Conservation (phyloP, 2,329 filamentous ascomycete genomes). For the Cordyceps tenuipes region DNA sequence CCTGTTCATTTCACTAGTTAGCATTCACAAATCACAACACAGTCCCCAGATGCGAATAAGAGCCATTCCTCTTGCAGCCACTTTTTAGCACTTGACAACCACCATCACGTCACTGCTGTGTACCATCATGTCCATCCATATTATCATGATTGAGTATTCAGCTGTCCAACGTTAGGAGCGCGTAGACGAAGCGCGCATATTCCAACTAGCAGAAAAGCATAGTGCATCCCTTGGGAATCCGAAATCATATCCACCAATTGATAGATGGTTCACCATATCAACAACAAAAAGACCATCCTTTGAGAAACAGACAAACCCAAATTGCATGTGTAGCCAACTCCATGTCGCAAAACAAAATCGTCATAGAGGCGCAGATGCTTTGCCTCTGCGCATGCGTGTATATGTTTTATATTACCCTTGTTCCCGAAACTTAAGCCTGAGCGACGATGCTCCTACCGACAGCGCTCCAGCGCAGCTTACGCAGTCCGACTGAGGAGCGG, state of each 20-base stretch:
- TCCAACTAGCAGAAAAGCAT: neutral
- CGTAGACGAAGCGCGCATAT: neutral
- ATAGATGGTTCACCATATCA: neutral
- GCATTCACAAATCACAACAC: too few relatives aligned
- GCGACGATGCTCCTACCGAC: constrained; percentile 44
- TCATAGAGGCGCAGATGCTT: constrained; percentile 1
- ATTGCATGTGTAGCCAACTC: neutral
- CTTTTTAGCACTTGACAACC: too few relatives aligned
- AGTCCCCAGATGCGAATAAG: too few relatives aligned
- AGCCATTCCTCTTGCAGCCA: neutral
- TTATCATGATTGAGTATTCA: neutral
- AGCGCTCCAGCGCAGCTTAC: constrained; percentile 46
- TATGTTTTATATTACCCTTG: neutral
- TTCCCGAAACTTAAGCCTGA: constrained; percentile 3
- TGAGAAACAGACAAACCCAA: neutral
- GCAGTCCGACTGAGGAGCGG: constrained; percentile 41
- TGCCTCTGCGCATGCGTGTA: constrained; percentile 3
- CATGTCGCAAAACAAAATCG: neutral
- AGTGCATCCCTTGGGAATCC: neutral
- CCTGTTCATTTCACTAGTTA: neutral
- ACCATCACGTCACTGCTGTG: neutral
- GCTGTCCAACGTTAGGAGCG: neutral
- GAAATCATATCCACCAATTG: neutral
- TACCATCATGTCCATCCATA: neutral
- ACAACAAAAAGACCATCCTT: neutral